Percentiles rank a stretch among this genome's conserved stretches.
Evolutionary conservation across 306 rosid genomes (phyloP).

Genomic region (Casuarina equisetifolia): DNA sequence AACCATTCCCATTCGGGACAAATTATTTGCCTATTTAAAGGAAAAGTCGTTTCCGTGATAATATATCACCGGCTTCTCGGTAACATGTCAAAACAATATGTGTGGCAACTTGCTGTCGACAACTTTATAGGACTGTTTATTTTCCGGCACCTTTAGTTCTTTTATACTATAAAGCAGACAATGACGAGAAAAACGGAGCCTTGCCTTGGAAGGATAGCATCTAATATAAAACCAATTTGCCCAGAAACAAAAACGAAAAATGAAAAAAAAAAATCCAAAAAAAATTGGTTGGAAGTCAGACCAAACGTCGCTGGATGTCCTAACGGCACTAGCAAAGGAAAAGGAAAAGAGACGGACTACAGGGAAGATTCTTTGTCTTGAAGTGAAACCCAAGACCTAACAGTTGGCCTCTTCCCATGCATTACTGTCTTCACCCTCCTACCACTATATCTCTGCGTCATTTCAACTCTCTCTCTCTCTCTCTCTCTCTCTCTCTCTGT

Average conservation of each 20-base stretch:
- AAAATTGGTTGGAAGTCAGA: background rate
- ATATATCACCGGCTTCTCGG: too few species aligned
- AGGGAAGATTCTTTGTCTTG: slow-evolving; percentile 4
- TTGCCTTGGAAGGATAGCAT: background rate
- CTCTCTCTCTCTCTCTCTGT: background rate
- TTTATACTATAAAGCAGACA: too few species aligned
- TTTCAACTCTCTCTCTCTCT: background rate
- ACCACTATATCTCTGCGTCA: background rate
- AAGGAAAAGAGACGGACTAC: background rate
- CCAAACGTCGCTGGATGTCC: slow-evolving; percentile 11
- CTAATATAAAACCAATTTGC: too few species aligned
- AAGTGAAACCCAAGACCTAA: slow-evolving; percentile 17
- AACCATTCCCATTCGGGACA: too few species aligned
- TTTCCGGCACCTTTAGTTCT: too few species aligned
- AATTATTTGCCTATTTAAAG: too few species aligned
- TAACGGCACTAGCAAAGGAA: background rate
- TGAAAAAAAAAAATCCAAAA: background rate
- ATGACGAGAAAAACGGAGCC: background rate
- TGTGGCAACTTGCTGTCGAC: too few species aligned
- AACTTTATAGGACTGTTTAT: too few species aligned
- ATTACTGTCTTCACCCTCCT: background rate
- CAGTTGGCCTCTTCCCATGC: background rate
- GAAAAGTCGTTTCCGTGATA: too few species aligned
- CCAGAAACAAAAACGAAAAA: too few species aligned
- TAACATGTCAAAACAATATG: too few species aligned